Conservation (phyloP, 306 rosid species). For the Cicer yamashitae region DNA sequence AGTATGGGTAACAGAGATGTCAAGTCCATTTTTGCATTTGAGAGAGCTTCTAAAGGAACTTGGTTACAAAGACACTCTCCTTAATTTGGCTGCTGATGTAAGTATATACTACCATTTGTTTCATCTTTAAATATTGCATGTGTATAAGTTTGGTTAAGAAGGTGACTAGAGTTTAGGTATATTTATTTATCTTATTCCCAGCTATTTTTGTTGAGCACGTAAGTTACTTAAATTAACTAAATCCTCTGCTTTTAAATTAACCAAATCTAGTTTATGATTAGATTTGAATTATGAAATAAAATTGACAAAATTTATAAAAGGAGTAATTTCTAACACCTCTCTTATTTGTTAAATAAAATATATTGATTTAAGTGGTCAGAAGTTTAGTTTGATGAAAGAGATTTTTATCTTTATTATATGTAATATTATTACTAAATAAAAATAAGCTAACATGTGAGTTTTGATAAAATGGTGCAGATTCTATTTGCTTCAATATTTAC, state of each 20-base stretch:
- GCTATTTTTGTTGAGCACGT: neutral
- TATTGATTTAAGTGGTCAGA: too few species aligned
- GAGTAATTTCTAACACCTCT: too few species aligned
- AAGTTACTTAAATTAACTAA: too few species aligned
- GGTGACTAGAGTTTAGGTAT: neutral
- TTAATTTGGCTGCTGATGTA: conserved; percentile 80
- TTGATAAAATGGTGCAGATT: conserved; percentile 49
- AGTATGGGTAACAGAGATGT: conserved; percentile 81
- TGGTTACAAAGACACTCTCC: conserved; percentile 70
- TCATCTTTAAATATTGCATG: neutral
- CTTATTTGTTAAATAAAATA: too few species aligned
- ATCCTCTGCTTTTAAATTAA: too few species aligned
- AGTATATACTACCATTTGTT: conserved; percentile 37
- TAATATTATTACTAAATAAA: too few species aligned
- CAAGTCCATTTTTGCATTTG: conserved; percentile 88
- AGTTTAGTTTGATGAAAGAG: too few species aligned
- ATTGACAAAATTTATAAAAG: too few species aligned
- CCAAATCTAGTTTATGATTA: too few species aligned
- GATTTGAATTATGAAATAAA: too few species aligned
- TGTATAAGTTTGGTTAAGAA: neutral
- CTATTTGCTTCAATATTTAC: conserved; percentile 78
- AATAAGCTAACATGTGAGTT: conserved; percentile 21
- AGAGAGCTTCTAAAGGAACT: conserved; percentile 85
- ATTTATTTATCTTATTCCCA: neutral
- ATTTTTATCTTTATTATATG: too few species aligned